phyloP scores from a whole-genome alignment of 345 rosid genomes.

The Nephelium lappaceum region DNA sequence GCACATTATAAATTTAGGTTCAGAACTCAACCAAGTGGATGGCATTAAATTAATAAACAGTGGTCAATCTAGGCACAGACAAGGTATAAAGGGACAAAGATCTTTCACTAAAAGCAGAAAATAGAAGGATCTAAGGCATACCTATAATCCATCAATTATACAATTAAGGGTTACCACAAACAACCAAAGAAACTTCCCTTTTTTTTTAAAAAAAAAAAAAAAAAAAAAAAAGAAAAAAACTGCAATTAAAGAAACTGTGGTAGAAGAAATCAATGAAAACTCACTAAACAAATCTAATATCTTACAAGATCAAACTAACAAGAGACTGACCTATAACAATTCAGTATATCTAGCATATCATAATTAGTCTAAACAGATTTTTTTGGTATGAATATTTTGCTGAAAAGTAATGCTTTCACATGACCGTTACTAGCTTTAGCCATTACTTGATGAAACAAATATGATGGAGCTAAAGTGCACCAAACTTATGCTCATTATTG shows the following conservation, averaged over 20 bases:
- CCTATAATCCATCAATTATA: background rate
- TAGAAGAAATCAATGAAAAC: background rate
- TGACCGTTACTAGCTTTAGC: background rate
- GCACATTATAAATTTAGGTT: background rate
- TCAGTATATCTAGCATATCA: background rate
- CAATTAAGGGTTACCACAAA: background rate
- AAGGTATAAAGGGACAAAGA: background rate
- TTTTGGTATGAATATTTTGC: background rate
- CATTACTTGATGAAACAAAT: background rate
- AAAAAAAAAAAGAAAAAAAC: no score
- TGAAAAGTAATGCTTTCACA: background rate
- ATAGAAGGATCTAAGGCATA: background rate
- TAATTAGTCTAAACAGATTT: background rate
- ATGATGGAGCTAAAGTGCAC: background rate
- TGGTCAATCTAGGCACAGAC: background rate
- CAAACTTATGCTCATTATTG: background rate
- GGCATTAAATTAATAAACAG: background rate
- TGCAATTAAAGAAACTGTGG: background rate
- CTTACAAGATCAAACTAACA: background rate
- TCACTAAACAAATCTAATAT: background rate
- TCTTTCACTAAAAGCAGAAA: conserved; percentile 3
- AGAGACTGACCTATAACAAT: background rate
- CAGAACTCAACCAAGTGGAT: background rate
- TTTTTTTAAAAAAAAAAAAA: no score
- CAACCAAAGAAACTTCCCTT: background rate